These are phyloP conservation scores for Mycena leptocephala DNA, from an alignment of 768 basidiomycete genomes.

Conservation along the genomic window DNA sequence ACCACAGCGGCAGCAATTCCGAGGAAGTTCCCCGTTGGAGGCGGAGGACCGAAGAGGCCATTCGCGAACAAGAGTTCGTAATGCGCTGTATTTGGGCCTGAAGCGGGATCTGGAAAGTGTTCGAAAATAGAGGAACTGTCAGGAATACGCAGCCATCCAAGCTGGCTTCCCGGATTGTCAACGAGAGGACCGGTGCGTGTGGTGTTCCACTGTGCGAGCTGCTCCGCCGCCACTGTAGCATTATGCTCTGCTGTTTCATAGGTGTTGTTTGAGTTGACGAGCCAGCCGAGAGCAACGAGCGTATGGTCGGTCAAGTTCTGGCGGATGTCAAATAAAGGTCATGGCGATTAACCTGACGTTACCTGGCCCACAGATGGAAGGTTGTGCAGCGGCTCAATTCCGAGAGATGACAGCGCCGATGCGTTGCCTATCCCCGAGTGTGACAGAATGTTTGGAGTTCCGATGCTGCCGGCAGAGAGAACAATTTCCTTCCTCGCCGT, in stretches of 20 bases:
- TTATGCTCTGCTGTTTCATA: background rate
- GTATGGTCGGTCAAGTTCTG: background rate
- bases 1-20: background rate
- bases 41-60: background rate
- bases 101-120: background rate
- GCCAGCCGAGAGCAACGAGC: background rate
- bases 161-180: background rate
- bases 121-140: background rate
- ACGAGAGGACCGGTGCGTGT: constrained; percentile 1
- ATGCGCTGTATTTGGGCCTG: background rate
- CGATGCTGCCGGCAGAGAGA: constrained; percentile 46
- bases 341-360: too few relatives aligned
- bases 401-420: background rate
- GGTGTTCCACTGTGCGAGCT: background rate
- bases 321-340: too few relatives aligned
- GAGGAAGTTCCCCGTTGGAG: background rate
- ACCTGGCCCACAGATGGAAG: background rate
- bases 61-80: background rate
- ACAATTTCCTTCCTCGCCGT: constrained; percentile 48
- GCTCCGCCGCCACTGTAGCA: background rate
- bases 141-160: background rate
- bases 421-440: background rate
- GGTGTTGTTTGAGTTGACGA: background rate
- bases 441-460: constrained; percentile 34
- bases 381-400: background rate